These are phyloP conservation scores for Aspergillus tanneri DNA, from an alignment of 2,329 filamentous ascomycete genomes.

Conservation along the genomic window DNA sequence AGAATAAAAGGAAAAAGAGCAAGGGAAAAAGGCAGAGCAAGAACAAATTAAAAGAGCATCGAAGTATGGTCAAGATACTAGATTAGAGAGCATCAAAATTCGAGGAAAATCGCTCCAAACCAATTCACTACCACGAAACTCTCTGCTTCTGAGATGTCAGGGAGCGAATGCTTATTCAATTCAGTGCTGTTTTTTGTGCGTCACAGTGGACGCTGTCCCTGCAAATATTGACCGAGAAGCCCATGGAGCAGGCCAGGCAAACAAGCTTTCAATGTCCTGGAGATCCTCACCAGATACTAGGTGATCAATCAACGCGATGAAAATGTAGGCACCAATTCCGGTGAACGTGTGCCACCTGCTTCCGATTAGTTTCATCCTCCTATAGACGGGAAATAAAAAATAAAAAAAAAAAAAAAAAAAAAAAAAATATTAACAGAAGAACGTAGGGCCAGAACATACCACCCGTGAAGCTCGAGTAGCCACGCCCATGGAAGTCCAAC, in stretches of 20 bases:
- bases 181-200: too few species aligned
- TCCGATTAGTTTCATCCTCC: neutral
- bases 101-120: too few species aligned
- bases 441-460: too few species aligned
- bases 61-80: too few species aligned
- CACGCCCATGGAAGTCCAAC: slow-evolving; percentile 28
- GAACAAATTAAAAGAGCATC: too few species aligned
- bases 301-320: slow-evolving; percentile 23
- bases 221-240: slow-evolving; percentile 19
- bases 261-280: slow-evolving; percentile 1
- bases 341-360: slow-evolving; percentile 26
- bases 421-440: neutral
- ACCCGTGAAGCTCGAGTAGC: slow-evolving; percentile 32
- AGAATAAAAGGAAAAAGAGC: too few species aligned
- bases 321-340: slow-evolving; percentile 23
- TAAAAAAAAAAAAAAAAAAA: neutral
- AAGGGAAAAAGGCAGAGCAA: too few species aligned
- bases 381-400: neutral
- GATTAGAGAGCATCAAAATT: too few species aligned
- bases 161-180: too few species aligned
- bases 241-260: slow-evolving; percentile 25
- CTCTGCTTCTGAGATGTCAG: too few species aligned
- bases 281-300: slow-evolving; percentile 17
- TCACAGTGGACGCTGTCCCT: too few species aligned
- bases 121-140: too few species aligned